These are phyloP conservation scores for Lactarius deliciosus DNA, from an alignment of 768 basidiomycete species.

Conservation along the genomic window DNA sequence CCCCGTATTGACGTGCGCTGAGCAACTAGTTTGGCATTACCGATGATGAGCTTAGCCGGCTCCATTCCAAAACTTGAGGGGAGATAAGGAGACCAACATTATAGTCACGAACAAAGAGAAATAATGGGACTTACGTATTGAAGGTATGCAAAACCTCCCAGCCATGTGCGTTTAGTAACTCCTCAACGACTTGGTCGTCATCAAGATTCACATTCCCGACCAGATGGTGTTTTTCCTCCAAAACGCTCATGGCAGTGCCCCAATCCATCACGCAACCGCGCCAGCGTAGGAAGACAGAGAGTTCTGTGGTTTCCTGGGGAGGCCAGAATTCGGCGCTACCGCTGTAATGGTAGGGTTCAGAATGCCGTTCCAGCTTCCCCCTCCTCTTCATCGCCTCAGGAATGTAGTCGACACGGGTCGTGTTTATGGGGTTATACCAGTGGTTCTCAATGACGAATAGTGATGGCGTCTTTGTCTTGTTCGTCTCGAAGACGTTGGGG, in stretches of 20 bases:
- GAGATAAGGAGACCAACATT: neutral
- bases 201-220: slow-evolving; percentile 24
- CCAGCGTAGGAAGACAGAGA: slow-evolving; percentile 11
- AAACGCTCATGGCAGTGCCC: neutral
- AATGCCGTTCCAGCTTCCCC: slow-evolving; percentile 35
- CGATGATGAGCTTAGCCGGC: slow-evolving; percentile 43
- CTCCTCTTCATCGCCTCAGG: slow-evolving; percentile 37
- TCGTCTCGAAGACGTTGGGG: slow-evolving; percentile 33
- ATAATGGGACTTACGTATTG: slow-evolving; percentile 37
- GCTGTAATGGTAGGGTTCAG: slow-evolving; percentile 25
- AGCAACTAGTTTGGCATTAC: slow-evolving; percentile 39
- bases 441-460: slow-evolving; percentile 41
- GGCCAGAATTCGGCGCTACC: slow-evolving; percentile 23
- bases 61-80: slow-evolving; percentile 44
- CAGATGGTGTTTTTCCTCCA: neutral
- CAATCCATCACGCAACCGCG: slow-evolving; percentile 10
- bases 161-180: slow-evolving; percentile 40
- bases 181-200: slow-evolving; percentile 36
- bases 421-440: slow-evolving; percentile 42
- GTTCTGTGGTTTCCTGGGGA: neutral
- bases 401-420: slow-evolving; percentile 42
- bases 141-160: slow-evolving; percentile 45
- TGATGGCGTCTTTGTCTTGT: slow-evolving; percentile 30
- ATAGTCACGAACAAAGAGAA: neutral
- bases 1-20: slow-evolving; percentile 42